Percentiles rank a stretch among this genome's conserved stretches.
These are phyloP conservation scores for Boletus edulis DNA, from an alignment of 768 basidiomycete genomes.

Conservation along the genomic window DNA sequence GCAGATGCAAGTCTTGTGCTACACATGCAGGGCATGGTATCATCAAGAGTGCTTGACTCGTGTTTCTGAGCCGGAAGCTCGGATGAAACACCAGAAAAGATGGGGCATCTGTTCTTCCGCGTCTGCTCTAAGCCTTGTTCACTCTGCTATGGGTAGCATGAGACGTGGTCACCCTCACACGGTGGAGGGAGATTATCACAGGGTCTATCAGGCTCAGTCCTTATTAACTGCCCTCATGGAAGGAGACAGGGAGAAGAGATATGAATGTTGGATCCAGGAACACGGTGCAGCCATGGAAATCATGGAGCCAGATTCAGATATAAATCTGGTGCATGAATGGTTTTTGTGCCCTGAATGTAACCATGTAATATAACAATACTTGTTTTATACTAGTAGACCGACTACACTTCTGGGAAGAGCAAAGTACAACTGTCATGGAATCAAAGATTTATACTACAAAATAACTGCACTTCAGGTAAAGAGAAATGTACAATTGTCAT, in stretches of 20 bases:
- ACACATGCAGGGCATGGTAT: not conserved
- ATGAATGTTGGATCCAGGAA: not conserved
- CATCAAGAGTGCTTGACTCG: not conserved
- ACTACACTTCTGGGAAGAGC: no score
- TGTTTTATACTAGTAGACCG: no score
- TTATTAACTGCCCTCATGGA: not conserved
- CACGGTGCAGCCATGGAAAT: not conserved
- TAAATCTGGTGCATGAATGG: not conserved
- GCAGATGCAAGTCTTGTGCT: not conserved
- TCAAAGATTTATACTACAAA: no score
- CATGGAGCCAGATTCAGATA: not conserved
- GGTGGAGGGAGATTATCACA: not conserved
- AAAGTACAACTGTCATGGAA: no score
- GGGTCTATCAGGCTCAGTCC: slow-evolving; percentile 7
- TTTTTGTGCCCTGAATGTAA: not conserved
- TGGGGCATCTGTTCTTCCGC: not conserved
- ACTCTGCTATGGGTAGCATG: not conserved
- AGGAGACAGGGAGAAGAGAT: not conserved
- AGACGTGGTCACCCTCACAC: not conserved
- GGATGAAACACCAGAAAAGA: not conserved
- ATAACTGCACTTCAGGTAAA: no score
- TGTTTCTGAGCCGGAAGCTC: not conserved
- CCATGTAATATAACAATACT: not conserved
- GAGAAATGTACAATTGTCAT: no score
- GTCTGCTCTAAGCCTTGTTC: not conserved